Percentiles rank a stretch among this genome's conserved stretches.
Conservation (phyloP, 345 rosid species). For the Populus deltoides region DNA sequence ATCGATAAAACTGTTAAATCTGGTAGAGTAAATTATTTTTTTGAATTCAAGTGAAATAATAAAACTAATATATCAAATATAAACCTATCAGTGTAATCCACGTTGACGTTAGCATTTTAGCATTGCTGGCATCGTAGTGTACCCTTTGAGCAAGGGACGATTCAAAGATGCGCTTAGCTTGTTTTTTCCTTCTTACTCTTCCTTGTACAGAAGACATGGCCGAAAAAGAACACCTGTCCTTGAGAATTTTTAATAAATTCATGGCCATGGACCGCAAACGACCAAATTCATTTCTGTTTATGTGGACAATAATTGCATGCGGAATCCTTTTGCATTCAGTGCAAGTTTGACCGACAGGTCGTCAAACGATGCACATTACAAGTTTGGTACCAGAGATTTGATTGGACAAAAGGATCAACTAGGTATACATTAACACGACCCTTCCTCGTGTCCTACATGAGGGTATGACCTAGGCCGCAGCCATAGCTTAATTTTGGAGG, state of each 20-base stretch:
- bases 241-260: neutral
- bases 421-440: neutral
- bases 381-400: constrained; percentile 2
- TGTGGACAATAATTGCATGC: neutral
- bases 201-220: neutral
- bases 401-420: neutral
- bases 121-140: too few relatives aligned
- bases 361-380: constrained; percentile 6
- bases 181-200: neutral
- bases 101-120: too few relatives aligned
- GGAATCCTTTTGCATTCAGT: neutral
- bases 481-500: neutral
- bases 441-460: neutral
- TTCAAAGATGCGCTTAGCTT: neutral
- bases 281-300: neutral
- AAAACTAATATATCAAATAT: too few relatives aligned
- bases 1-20: too few relatives aligned
- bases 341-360: neutral
- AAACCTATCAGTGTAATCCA: too few relatives aligned
- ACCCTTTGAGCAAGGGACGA: neutral
- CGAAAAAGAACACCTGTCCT: neutral
- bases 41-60: too few relatives aligned
- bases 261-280: neutral
- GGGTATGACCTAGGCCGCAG: neutral
- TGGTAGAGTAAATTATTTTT: too few relatives aligned